Base-by-base conservation (phyloP, 2,329 filamentous ascomycete species). In the Plenodomus tracheiphilus region DNA sequence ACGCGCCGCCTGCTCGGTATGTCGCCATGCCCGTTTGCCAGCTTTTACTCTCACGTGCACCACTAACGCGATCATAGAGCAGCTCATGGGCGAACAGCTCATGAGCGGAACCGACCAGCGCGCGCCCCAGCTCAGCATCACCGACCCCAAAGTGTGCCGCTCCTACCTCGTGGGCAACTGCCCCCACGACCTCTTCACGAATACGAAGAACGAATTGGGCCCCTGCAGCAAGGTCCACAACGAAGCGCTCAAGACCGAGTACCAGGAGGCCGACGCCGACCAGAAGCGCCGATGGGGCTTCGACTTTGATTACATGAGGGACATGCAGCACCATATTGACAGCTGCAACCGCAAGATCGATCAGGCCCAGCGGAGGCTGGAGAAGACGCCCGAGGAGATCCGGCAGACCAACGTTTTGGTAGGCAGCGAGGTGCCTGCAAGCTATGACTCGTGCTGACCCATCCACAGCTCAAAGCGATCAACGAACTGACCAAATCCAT, bases 321-420 rank as follows among this genome's bases (percentile, higher is more conserved):
- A 99, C 72, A 88, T 99, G 75, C 89, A 93, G 71, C 94, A 94
- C 73, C 96, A 97, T 76, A 94, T 99, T 66, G 91, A 95, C 67
- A 92, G 96, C 60, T 99, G 94, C 78, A 96, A 99, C 73, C 84
- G 91, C 47, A 83, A 92, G 62, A 99, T 99, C 70, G 92, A 97
- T 59, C 81, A 85, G 13, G 91, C 93, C 9, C 93, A 97, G 79
- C 82, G 91, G 43, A 81, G 93, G 43, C 77, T 99, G 49, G 94
- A 99, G 76, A 99, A 97, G 81, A 97, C 94, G 1, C 92, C 93
- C 8, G 94, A 99, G 68, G 94, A 99, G 78, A 97, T 99, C 60
- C 81, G 90, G 20, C 92, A 97, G 78, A 97, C 94, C 2, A 97
- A 96, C 68, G 84, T 87, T 40, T 75, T 97, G 61, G 84, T 87